Conservation (phyloP, 306 rosid genomes). For the Quercus variabilis region DNA sequence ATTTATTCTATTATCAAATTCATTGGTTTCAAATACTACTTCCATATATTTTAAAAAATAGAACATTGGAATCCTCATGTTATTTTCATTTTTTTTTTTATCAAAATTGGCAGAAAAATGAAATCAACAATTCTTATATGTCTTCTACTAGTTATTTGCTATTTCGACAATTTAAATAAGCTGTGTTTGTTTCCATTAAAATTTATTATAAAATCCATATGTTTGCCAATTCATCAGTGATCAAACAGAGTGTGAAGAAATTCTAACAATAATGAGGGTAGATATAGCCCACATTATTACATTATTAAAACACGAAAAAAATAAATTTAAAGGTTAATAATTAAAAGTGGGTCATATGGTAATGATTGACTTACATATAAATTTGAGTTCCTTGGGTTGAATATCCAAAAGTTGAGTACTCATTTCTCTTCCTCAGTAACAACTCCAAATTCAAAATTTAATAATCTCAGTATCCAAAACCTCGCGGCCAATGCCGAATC, state of each 20-base stretch:
- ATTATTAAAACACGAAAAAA: not conserved
- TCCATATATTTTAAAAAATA: too few species aligned
- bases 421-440: constrained; percentile 42
- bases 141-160: not conserved
- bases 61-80: too few species aligned
- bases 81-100: too few species aligned
- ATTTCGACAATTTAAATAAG: not conserved
- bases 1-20: not conserved
- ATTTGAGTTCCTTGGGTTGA: constrained; percentile 78
- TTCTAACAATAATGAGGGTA: not conserved
- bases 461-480: constrained; percentile 11
- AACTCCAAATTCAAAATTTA: constrained; percentile 19
- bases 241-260: not conserved
- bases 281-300: constrained; percentile 3
- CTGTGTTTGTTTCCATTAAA: not conserved
- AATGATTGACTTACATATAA: constrained; percentile 51
- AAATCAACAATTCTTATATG: too few species aligned
- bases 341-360: not conserved
- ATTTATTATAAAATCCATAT: not conserved
- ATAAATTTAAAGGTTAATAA: not conserved
- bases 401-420: constrained; percentile 58
- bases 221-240: not conserved
- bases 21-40: not conserved
- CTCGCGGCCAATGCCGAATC: constrained; percentile 15
- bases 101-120: too few species aligned